Percentiles rank a stretch among this genome's conserved stretches.
Conservation (phyloP, 2,329 filamentous ascomycete species). For the Colletotrichum sidae region DNA sequence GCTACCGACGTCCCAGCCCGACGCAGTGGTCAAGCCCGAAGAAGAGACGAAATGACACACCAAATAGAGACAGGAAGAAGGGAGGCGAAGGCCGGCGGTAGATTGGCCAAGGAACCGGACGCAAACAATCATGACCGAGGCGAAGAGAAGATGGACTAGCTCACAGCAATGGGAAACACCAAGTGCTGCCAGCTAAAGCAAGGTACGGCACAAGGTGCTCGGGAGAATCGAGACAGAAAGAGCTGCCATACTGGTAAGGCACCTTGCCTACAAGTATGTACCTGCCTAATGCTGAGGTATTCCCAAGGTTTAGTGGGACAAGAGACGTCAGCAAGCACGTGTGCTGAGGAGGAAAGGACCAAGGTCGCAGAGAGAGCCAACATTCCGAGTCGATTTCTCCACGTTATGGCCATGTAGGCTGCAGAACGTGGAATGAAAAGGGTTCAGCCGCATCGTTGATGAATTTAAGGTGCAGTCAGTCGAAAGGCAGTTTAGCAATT, state of each 20-base stretch:
- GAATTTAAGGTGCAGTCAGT: no score
- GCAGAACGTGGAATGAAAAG: neutral
- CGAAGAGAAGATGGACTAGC: conserved; percentile 10
- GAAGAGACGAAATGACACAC: conserved; percentile 33
- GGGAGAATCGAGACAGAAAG: neutral
- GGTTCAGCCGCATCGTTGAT: neutral
- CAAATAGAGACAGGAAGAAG: conserved; percentile 2
- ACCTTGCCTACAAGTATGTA: no score
- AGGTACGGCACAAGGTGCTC: conserved; percentile 21
- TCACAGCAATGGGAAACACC: conserved; percentile 17
- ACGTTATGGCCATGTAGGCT: conserved; percentile 4
- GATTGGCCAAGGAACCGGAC: conserved; percentile 2
- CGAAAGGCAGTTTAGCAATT: no score
- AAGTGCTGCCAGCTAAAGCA: conserved; percentile 33
- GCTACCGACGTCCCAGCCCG: conserved; percentile 28
- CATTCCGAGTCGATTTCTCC: conserved; percentile 34
- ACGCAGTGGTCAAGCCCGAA: conserved; percentile 35
- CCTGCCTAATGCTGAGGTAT: no score
- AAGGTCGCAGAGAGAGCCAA: conserved; percentile 8
- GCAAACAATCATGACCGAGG: conserved; percentile 21
- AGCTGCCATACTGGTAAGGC: no score
- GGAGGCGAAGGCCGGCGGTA: conserved; percentile 28
- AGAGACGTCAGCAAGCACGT: conserved; percentile 5
- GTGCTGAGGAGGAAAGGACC: conserved; percentile 2
- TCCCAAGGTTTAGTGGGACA: conserved; percentile 2